Evolutionary conservation across 2,329 filamentous ascomycete species (phyloP).

Genomic region (Corniculantispora saksenae): DNA sequence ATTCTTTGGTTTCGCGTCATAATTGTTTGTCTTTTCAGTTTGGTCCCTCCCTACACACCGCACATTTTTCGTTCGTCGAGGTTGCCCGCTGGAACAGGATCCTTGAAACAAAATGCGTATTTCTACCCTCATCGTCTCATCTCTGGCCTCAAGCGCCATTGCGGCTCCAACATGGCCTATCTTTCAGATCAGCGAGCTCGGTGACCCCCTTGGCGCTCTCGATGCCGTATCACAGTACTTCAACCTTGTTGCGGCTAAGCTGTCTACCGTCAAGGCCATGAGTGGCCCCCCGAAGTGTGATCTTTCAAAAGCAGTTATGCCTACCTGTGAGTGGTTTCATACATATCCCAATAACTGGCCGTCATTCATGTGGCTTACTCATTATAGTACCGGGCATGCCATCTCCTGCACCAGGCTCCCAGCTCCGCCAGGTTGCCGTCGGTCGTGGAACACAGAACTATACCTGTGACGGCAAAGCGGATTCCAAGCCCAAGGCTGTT

Average conservation of each 20-base stretch:
- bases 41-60: neutral
- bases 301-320: constrained; percentile 53
- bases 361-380: neutral
- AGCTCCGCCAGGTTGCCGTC: constrained; percentile 75
- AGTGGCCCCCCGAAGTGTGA: constrained; percentile 51
- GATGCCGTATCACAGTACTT: constrained; percentile 61
- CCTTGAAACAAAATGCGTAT: constrained; percentile 47
- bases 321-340: constrained; percentile 26
- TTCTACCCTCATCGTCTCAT: constrained; percentile 48
- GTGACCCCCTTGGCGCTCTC: constrained; percentile 41
- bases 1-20: constrained; percentile 21
- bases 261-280: constrained; percentile 48
- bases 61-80: neutral
- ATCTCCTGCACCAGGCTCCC: constrained; percentile 58
- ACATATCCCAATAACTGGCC: too few relatives aligned
- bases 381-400: constrained; percentile 53
- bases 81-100: constrained; percentile 5
- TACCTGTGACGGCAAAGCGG: constrained; percentile 66
- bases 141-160: constrained; percentile 47
- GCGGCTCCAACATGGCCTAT: constrained; percentile 46
- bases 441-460: constrained; percentile 94
- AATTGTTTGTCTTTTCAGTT: constrained; percentile 20
- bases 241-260: constrained; percentile 58
- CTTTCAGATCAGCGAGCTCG: constrained; percentile 38
- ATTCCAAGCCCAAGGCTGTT: constrained; percentile 62